A percentile compares a stretch with the other conserved stretches of the same genome.
Evolutionary conservation across 306 rosid species (phyloP).

Genomic region (Quercus ilex): DNA sequence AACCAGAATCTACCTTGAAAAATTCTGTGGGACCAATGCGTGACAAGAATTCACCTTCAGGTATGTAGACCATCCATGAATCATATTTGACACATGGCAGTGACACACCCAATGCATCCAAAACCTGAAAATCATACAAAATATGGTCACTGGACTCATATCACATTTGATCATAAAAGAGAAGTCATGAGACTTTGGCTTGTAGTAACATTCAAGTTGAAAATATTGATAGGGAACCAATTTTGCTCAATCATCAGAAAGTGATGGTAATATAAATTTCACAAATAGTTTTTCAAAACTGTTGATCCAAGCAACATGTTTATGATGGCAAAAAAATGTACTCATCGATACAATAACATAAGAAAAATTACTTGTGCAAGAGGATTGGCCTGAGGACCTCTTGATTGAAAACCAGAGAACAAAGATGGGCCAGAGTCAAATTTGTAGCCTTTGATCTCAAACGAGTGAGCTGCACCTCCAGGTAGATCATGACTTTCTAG

Average conservation of each 20-base stretch:
- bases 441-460: constrained; percentile 63
- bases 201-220: not conserved
- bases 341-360: not conserved
- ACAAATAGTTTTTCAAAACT: not conserved
- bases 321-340: not conserved
- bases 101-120: constrained; percentile 81
- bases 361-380: constrained; percentile 56
- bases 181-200: not conserved
- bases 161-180: not conserved
- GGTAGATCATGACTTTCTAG: constrained; percentile 81
- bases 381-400: constrained; percentile 94
- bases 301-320: not conserved
- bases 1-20: constrained; percentile 49
- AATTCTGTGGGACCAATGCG: constrained; percentile 94
- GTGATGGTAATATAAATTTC: not conserved
- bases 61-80: constrained; percentile 94
- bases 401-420: constrained; percentile 84
- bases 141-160: not conserved
- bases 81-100: constrained; percentile 77
- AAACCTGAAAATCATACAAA: constrained; percentile 44
- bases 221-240: not conserved
- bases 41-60: constrained; percentile 85
- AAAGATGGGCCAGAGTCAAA: constrained; percentile 92
- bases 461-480: constrained; percentile 94
- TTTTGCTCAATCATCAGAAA: not conserved